Evolutionary conservation across 202 grass and related monocot species (phyloP).

Genomic region (Zizania palustris): DNA sequence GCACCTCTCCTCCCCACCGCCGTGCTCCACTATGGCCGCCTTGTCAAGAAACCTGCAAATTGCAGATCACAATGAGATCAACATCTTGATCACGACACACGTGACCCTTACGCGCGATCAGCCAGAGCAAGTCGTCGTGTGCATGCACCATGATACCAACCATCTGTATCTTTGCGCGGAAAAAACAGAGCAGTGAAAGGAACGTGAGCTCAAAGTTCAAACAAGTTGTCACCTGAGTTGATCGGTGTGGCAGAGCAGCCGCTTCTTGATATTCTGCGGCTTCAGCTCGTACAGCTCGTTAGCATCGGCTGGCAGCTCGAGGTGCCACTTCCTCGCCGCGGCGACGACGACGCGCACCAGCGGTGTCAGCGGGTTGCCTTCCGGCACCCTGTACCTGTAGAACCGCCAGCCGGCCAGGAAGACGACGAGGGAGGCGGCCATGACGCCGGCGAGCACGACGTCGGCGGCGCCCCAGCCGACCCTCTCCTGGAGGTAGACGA

Average conservation of each 20-base stretch:
- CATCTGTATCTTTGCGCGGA: too few species aligned
- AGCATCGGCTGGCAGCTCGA: conserved; percentile 45
- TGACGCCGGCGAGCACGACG: conserved; percentile 63
- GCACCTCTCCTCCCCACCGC: background rate
- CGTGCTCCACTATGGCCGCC: conserved; percentile 70
- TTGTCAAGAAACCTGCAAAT: conserved; percentile 68
- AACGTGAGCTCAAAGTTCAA: background rate
- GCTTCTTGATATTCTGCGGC: conserved; percentile 48
- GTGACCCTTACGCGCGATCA: too few species aligned
- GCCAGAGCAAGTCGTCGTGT: too few species aligned
- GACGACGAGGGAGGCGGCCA: conserved; percentile 56
- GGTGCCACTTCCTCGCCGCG: conserved; percentile 56
- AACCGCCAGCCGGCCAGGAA: conserved; percentile 54
- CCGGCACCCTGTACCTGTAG: conserved; percentile 64
- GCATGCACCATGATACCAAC: too few species aligned
- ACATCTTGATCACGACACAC: background rate
- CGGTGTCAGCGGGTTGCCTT: conserved; percentile 67
- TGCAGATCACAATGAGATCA: background rate
- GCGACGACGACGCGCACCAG: conserved; percentile 62
- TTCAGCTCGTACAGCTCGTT: conserved; percentile 53
- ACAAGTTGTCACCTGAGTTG: conserved; percentile 55
- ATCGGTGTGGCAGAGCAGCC: conserved; percentile 68
- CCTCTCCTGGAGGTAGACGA: conserved; percentile 65
- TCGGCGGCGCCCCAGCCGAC: conserved; percentile 64
- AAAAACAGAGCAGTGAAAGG: conserved; percentile 6